Base-by-base conservation (phyloP, 306 rosid genomes). In the Argentina anserina region DNA sequence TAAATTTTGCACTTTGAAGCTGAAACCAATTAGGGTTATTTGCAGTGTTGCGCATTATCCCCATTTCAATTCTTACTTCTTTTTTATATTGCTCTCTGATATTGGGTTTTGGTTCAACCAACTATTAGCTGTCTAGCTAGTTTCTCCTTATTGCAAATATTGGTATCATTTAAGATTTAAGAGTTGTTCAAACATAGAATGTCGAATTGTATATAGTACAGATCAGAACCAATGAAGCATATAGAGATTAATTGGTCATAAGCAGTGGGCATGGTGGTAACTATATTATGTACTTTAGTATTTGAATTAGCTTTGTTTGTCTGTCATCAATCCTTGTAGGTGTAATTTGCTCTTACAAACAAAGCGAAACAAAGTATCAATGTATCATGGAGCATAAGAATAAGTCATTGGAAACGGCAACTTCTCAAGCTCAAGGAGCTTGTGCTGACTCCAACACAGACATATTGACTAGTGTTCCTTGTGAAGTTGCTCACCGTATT, bases 401-500 rank as follows among this genome's bases (percentile, higher is more conserved):
- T 66, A 26, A 66, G 55, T 13, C 46, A 45, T 9, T 17, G 21
- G 71, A n/a, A 26, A 25, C 71, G 42, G 21, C 71, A 23, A 42
- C 28, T 18, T 18, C 8, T 67, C 17, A 20, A 67, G 56, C 25
- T 25, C 13, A 45, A 67, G 59, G 40, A 29, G 53, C 29, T 46
- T 26, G 28, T 45, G 21, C 28, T 26, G 25, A 15, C 29, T 3
- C 12, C 31, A 26, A 11, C 15, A 23, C 18, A 9, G 69, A 64
- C 69, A 64, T 47, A 64, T 64, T 64, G 13, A 41, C 28, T 34
- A 31, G 21, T 61, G 34, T 61, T 61, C 70, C 70, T 1, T 40
- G 37, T 0, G 8, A 61, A 43, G 46, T 73, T 45, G 70, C 70
- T 34, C 70, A 61, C 17, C 31, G 1, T 5, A 36, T 73, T 15